Percentiles rank a stretch among this genome's conserved stretches.
Evolutionary conservation across 139 green algal genomes (phyloP).

Genomic region (Diplosphaera chodatii): DNA sequence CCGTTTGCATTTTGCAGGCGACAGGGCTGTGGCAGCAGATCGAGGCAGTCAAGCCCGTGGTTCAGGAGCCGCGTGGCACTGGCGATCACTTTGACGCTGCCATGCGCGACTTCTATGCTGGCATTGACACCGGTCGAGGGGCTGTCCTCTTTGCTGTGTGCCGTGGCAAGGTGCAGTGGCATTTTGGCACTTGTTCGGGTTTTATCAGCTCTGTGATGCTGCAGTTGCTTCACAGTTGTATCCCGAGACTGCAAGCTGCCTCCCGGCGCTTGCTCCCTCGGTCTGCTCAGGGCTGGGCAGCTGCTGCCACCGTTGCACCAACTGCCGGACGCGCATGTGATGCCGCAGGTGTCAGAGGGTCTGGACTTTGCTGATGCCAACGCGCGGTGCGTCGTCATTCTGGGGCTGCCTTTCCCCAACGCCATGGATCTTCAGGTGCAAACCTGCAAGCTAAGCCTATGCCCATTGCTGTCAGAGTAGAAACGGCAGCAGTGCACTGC

Average conservation of each 20-base stretch:
- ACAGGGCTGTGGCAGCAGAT: conserved; percentile 59
- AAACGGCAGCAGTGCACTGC: too few relatives aligned
- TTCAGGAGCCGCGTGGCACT: conserved; percentile 63
- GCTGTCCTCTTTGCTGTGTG: conserved; percentile 88
- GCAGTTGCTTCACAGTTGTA: too few relatives aligned
- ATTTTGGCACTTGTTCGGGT: too few relatives aligned
- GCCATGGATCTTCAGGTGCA: conserved; percentile 26
- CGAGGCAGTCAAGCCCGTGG: conserved; percentile 57
- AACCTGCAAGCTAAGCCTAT: too few relatives aligned
- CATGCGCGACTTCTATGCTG: conserved; percentile 69
- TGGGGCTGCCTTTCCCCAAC: conserved; percentile 90
- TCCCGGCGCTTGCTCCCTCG: neutral
- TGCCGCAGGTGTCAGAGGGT: conserved; percentile 87
- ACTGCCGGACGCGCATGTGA: too few relatives aligned
- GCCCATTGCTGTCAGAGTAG: too few relatives aligned
- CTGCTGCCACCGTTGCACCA: too few relatives aligned
- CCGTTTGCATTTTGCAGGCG: conserved; percentile 35
- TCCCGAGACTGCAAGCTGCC: too few relatives aligned
- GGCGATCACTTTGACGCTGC: conserved; percentile 61
- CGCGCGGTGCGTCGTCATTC: conserved; percentile 81
- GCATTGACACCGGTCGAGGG: conserved; percentile 49
- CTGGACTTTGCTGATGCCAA: conserved; percentile 92
- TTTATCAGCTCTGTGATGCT: too few relatives aligned
- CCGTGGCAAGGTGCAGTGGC: conserved; percentile 88
- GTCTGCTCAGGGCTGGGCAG: too few relatives aligned